Evolutionary conservation across 2,329 filamentous ascomycete genomes (phyloP).

Genomic region (Cryphonectria nitschkei): DNA sequence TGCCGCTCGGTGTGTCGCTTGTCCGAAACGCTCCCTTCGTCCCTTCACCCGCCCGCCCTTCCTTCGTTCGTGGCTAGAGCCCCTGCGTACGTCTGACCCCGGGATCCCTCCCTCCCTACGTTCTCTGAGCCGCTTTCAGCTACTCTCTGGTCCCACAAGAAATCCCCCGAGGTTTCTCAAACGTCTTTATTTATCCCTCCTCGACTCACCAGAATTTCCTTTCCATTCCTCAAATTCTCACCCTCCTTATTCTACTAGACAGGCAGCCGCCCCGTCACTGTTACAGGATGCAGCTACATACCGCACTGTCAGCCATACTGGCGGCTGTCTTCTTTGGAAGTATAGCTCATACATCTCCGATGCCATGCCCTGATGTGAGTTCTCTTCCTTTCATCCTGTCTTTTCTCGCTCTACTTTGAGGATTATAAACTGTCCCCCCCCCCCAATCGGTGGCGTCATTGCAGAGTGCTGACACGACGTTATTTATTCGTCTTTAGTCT

Average conservation of each 20-base stretch:
- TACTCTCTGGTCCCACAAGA: background rate
- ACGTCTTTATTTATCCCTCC: background rate
- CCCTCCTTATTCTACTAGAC: background rate
- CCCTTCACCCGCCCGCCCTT: constrained; percentile 3
- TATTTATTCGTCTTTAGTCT: constrained; percentile 6
- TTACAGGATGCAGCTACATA: constrained; percentile 21
- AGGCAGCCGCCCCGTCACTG: background rate
- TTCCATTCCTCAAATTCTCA: background rate
- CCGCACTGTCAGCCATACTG: constrained; percentile 18
- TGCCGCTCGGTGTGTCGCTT: background rate
- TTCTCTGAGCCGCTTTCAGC: constrained; percentile 13
- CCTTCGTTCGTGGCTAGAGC: constrained; percentile 9
- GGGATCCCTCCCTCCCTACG: constrained; percentile 1
- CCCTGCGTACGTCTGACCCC: background rate
- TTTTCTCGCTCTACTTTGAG: background rate
- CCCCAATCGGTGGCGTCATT: background rate
- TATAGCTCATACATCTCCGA: constrained; percentile 24
- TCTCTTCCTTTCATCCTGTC: background rate
- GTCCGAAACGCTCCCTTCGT: background rate
- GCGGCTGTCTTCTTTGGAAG: constrained; percentile 24
- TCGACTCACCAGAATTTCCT: background rate
- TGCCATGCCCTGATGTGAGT: constrained; percentile 29
- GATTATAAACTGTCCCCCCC: background rate
- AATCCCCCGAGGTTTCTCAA: background rate
- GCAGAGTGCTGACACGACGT: background rate